Base-by-base conservation (phyloP, 2,329 filamentous ascomycete species). In the Pochonia chlamydosporia region DNA sequence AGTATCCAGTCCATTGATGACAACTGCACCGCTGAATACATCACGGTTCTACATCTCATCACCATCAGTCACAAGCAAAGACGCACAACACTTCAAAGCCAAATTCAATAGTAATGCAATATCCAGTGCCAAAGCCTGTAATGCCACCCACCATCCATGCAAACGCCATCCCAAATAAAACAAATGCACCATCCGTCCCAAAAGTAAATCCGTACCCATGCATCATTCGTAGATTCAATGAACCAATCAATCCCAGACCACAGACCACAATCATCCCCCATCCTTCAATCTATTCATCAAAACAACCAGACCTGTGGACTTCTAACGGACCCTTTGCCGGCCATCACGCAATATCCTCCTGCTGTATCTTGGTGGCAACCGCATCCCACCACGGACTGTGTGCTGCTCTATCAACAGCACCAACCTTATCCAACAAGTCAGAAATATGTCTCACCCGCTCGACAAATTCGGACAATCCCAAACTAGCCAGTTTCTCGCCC, bases 391-490 rank as follows among this genome's bases (percentile, higher is more conserved):
- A 89, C 37, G 68, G 59, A 11, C 79, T 79, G 63, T 89, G 86
- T 7, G 80, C 76, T 51, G 79, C 81, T 52, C 82, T 75, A 60
- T 90, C 86, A 5, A 89, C 81, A 4, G 69, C 69, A 13, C 82
- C 81, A 3, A 89, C 75, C 59, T 77, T 76, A 36, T 78, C 75
- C 50, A 90, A 67, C 58, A 84, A 73, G 28, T 88, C 84, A 7
- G 87, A 81, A 55, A 90, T 83, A 42, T 81, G 79, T 26, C 83
- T 74, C 13, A 90, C 81, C 50, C 76, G 79, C 24, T 79, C 77
- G 14, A 85, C 82, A 60, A 90, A 90, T 64, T 91, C 87, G 0
- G 82, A 82, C 48, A 91, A 66, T 0, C 87, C 87, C 16, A 86
- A 74, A 3, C 76, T 75, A 1, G 84, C 84, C 7, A 91, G 73